Conservation (phyloP, 305 asterid genomes). For the Stenogyne calaminthoides region DNA sequence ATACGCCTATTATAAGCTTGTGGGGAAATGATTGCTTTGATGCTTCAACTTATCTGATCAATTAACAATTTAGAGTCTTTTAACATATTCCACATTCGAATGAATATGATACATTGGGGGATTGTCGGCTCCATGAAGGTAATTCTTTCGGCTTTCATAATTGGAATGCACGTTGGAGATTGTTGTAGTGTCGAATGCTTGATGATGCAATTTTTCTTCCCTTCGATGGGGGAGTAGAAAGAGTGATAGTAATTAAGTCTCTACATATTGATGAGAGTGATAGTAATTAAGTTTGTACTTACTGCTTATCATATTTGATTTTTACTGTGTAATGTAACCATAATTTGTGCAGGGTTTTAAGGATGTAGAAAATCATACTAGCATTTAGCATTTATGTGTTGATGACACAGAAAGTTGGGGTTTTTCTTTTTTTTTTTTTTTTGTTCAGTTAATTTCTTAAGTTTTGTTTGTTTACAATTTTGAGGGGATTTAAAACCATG, state of each 20-base stretch:
- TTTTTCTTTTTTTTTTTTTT: too few species aligned
- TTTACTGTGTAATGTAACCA: not conserved
- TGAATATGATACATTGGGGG: conserved; percentile 25
- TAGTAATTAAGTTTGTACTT: too few species aligned
- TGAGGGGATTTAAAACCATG: too few species aligned
- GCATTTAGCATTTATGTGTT: too few species aligned
- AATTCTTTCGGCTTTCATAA: conserved; percentile 2
- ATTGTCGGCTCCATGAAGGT: conserved; percentile 9
- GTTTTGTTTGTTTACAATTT: too few species aligned
- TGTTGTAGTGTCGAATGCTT: not conserved
- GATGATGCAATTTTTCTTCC: not conserved
- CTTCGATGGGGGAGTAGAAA: not conserved
- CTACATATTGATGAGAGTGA: too few species aligned
- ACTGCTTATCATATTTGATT: not conserved
- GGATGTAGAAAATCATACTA: too few species aligned
- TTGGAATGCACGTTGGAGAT: not conserved
- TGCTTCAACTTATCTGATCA: conserved; percentile 5
- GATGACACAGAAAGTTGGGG: too few species aligned
- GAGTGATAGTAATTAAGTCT: not conserved
- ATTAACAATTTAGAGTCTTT: not conserved
- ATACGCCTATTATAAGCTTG: conserved; percentile 78
- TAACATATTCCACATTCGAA: not conserved
- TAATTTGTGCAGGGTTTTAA: not conserved
- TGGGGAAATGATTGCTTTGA: conserved; percentile 56
- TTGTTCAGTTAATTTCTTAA: too few species aligned